Evolutionary conservation across 352 stramenopile species (phyloP).

Genomic region (Elongisporangium undulatum): DNA sequence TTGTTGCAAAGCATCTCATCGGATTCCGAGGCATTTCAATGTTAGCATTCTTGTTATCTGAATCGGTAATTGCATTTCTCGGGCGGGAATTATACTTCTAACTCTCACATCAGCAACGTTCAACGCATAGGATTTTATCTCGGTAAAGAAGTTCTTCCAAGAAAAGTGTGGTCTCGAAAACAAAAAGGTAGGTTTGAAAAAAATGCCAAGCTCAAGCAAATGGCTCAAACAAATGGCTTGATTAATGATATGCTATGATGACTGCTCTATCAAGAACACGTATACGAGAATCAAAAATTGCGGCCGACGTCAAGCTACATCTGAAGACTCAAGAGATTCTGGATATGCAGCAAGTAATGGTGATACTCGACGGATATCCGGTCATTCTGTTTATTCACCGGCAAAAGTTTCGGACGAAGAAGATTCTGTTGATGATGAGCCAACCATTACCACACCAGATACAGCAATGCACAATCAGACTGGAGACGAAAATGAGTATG

Average conservation of each 20-base stretch:
- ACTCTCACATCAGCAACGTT: not conserved
- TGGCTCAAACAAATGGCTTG: not conserved
- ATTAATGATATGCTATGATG: not conserved
- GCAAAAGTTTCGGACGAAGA: not conserved
- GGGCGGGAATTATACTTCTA: not conserved
- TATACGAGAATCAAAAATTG: not conserved
- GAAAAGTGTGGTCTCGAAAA: not conserved
- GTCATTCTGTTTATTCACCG: not conserved
- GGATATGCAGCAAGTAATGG: not conserved
- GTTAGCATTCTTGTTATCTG: conserved; percentile 10
- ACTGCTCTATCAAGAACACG: not conserved
- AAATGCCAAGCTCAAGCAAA: too few relatives aligned
- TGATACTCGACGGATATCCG: not conserved
- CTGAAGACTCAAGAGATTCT: not conserved
- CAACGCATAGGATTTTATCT: conserved; percentile 7
- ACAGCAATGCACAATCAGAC: not conserved
- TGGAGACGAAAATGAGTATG: not conserved
- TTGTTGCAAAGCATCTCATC: conserved; percentile 12
- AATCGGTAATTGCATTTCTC: not conserved
- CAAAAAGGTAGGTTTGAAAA: not conserved
- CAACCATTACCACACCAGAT: not conserved
- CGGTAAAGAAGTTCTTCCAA: conserved; percentile 5
- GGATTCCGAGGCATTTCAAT: conserved; percentile 7
- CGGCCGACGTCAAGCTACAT: not conserved
- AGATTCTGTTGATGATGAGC: not conserved